These are phyloP conservation scores for Eimeria acervulina DNA, from an alignment of 169 alveolate genomes.

Conservation along the genomic window DNA sequence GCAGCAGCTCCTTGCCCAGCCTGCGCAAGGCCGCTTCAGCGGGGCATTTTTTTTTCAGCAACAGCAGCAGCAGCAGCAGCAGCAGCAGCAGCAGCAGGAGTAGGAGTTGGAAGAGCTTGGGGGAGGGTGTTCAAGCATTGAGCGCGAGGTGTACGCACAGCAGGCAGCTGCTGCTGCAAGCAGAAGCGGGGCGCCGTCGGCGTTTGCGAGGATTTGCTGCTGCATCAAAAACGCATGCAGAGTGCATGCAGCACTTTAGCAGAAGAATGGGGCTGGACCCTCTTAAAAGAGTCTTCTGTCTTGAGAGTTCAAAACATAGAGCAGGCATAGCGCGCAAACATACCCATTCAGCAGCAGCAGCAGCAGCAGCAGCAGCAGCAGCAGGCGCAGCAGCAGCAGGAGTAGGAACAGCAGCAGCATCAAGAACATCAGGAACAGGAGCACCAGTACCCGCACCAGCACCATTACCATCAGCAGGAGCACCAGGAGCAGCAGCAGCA, in stretches of 20 bases:
- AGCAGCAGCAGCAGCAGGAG: neutral
- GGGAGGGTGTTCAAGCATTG: neutral
- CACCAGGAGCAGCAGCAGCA: too few species aligned
- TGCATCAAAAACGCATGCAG: constrained; percentile 5
- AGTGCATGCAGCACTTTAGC: constrained; percentile 36
- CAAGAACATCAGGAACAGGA: too few species aligned
- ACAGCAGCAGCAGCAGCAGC: constrained; percentile 30
- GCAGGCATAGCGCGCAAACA: neutral
- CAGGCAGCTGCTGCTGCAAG: neutral
- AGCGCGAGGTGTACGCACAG: neutral
- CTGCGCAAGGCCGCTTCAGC: neutral
- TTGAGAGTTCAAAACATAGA: neutral
- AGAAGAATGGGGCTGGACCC: constrained; percentile 23
- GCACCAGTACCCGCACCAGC: too few species aligned
- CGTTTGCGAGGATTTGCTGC: neutral
- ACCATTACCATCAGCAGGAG: too few species aligned
- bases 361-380: too few species aligned
- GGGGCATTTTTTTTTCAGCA: neutral
- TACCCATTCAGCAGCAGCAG: too few species aligned
- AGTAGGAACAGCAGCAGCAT: neutral
- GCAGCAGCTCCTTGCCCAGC: neutral
- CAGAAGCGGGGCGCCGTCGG: neutral
- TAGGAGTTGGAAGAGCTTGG: neutral
- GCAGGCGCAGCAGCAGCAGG: too few species aligned
- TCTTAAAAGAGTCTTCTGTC: neutral